These are phyloP conservation scores for Dioscorea dumetorum DNA, from an alignment of 106 monocot genomes.

Conservation along the genomic window DNA sequence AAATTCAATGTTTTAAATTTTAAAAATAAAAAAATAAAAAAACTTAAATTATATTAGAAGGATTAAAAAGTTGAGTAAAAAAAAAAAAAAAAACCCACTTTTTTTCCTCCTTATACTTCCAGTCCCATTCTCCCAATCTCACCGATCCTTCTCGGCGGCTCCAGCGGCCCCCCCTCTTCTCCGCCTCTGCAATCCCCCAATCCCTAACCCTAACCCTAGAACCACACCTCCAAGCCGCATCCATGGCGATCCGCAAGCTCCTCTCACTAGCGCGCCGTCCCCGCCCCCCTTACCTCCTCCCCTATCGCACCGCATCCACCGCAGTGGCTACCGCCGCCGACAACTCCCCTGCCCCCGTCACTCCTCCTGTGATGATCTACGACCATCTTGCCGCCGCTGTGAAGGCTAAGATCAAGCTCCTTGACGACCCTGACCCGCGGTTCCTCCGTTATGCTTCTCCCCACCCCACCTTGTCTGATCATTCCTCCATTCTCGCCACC, in stretches of 20 bases:
- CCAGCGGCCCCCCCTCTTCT: background rate
- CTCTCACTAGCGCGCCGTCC: slow-evolving; percentile 39
- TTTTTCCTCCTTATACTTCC: background rate
- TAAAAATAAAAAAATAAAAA: too few relatives aligned
- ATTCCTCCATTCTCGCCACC: slow-evolving; percentile 64
- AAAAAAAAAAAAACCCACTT: too few relatives aligned
- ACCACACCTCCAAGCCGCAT: background rate
- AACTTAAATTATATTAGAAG: too few relatives aligned
- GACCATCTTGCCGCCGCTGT: slow-evolving; percentile 56
- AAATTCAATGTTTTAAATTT: too few relatives aligned
- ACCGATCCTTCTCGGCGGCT: background rate
- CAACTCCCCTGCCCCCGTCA: background rate
- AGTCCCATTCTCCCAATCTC: background rate
- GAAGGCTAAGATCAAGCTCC: slow-evolving; percentile 54
- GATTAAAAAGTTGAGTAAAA: too few relatives aligned
- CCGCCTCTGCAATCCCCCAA: background rate
- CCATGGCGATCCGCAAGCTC: slow-evolving; percentile 57
- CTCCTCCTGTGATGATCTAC: slow-evolving; percentile 51
- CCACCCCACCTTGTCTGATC: slow-evolving; percentile 50
- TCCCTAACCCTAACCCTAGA: slow-evolving; percentile 3
- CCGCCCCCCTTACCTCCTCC: background rate
- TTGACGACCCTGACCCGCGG: slow-evolving; percentile 73
- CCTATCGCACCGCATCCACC: slow-evolving; percentile 21
- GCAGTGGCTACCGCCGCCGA: slow-evolving; percentile 19
- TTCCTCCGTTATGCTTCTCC: slow-evolving; percentile 86